Percentiles rank a stretch among this genome's conserved stretches.
phyloP scores from a whole-genome alignment of 495 filamentous ascomycete species.

The Aspergillus indologenus region DNA sequence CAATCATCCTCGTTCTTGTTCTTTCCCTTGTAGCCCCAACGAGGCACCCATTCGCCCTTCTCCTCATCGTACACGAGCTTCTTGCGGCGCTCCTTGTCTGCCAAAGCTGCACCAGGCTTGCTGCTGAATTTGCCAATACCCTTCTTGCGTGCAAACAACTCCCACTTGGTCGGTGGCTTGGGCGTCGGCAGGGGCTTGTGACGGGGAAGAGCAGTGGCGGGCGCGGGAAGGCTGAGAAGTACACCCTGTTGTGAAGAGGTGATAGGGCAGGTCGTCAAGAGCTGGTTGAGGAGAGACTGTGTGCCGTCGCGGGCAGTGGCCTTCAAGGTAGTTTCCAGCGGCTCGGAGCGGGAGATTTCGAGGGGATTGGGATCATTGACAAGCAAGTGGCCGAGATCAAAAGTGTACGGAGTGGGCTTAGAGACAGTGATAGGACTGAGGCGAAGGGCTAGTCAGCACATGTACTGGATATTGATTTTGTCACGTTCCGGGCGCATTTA shows the following conservation, averaged over 20 bases:
- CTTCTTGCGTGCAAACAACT: constrained; percentile 91
- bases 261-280: constrained; percentile 82
- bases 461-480: not conserved
- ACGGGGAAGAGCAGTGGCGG: constrained; percentile 69
- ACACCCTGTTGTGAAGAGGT: constrained; percentile 62
- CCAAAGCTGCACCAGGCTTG: constrained; percentile 39
- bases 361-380: constrained; percentile 81
- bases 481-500: not conserved
- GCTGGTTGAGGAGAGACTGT: constrained; percentile 83
- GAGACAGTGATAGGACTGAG: constrained; percentile 60
- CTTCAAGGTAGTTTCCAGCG: constrained; percentile 52
- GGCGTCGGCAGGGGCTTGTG: constrained; percentile 83
- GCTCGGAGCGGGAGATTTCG: constrained; percentile 36
- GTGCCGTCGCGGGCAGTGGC: constrained; percentile 77
- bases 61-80: constrained; percentile 82
- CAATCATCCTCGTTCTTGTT: constrained; percentile 78
- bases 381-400: constrained; percentile 85
- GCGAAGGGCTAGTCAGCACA: constrained; percentile 9
- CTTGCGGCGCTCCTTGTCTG: constrained; percentile 63
- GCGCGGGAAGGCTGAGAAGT: constrained; percentile 67
- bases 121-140: constrained; percentile 65
- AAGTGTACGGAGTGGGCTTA: constrained; percentile 85
- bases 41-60: constrained; percentile 82
- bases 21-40: constrained; percentile 93
- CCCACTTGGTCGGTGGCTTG: constrained; percentile 87